Base-by-base conservation (phyloP, 1,139 yeast species). In the Yamadazyma conglobata region DNA sequence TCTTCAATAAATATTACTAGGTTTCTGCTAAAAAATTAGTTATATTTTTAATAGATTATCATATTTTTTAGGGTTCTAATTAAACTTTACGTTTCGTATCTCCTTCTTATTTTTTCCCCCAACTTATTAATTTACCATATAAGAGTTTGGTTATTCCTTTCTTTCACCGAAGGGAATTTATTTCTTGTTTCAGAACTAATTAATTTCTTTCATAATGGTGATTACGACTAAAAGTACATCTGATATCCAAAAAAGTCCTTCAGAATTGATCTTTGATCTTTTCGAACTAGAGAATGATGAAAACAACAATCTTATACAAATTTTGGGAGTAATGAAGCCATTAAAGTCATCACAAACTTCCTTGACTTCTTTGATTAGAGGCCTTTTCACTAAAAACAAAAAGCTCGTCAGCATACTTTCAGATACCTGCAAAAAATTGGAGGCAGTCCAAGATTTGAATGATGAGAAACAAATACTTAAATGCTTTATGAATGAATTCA, bases 301-400 rank as follows among this genome's bases (percentile, higher is more conserved):
- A 32, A 60, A 60, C 39, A 52, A 51, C 30, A 48, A 50, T 34
- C 54, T 64, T 35, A 53, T 62, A 22, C 64, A 60, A 30, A 58
- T 67, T 19, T 48, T 67, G 36, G 67, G 65, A 7, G 38, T 52
- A 19, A 50, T 60, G 25, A 59, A 56, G 33, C 68, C 71, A 11
- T 39, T 57, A 9, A 52, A 52, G 32, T 43, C 55, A 13, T 34
- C 56, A 15, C 48, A 46, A 21, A 44, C 56, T 15, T 52, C 64
- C 3, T 34, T 62, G 10, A 50, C 64, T 5, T 48, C 71, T 3
- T 45, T 65, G 17, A 53, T 61, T 10, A 49, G 74, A 32, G 74
- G 73, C 0, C 47, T 67, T 25, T 60, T 60, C 46, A 67, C 73
- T 25, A 62, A 60, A 38, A 66, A 65, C 45, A 48, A 56, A 30